These are phyloP conservation scores for Puya raimondii DNA, from an alignment of 176 grass and related monocot species.

Conservation along the genomic window DNA sequence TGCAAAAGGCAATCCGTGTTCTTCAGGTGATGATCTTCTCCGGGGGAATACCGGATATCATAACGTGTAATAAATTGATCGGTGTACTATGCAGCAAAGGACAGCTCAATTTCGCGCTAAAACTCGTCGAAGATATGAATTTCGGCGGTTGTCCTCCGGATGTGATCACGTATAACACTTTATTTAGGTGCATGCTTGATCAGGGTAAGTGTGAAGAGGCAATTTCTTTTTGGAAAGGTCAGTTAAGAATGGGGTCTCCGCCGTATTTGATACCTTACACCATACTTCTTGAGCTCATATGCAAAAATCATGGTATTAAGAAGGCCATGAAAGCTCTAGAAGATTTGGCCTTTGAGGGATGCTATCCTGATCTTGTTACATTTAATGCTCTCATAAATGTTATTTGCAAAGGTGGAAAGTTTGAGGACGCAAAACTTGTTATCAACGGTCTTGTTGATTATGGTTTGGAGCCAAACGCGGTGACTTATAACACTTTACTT, in stretches of 20 bases:
- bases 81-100: constrained; percentile 38
- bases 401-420: constrained; percentile 51
- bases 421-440: constrained; percentile 34
- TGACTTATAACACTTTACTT: constrained; percentile 64
- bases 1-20: constrained; percentile 39
- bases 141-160: constrained; percentile 43
- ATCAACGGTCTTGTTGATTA: constrained; percentile 34
- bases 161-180: constrained; percentile 66
- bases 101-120: constrained; percentile 38
- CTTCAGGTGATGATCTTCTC: constrained; percentile 56
- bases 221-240: constrained; percentile 54
- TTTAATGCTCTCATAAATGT: constrained; percentile 61
- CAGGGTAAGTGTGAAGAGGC: constrained; percentile 42
- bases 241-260: constrained; percentile 50
- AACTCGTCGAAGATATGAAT: constrained; percentile 40
- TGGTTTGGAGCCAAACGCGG: constrained; percentile 46
- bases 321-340: constrained; percentile 42
- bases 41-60: constrained; percentile 54
- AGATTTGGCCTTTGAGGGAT: constrained; percentile 53
- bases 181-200: constrained; percentile 62
- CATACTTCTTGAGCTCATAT: constrained; percentile 58
- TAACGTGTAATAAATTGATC: constrained; percentile 67
- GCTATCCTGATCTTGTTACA: constrained; percentile 46
- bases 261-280: constrained; percentile 58
- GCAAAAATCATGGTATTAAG: constrained; percentile 44